Base-by-base conservation (phyloP, 306 rosid species). In the Quillaja saponaria region DNA sequence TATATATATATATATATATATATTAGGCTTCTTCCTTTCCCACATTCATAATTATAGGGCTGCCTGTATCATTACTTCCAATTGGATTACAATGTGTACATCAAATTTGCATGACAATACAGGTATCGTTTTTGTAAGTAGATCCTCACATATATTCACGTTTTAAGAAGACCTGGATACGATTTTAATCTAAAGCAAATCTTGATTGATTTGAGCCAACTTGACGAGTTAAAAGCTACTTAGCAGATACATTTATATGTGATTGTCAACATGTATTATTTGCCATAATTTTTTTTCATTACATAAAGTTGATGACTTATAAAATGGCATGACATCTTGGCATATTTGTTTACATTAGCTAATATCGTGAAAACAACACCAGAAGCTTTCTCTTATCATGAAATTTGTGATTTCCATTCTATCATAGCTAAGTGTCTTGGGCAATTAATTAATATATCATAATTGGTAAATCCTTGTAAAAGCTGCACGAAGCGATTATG, bases 401-500 rank as follows among this genome's bases (percentile, higher is more conserved):
- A 58, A 19, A 21, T 47, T 20, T 8, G 25, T 67, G 5, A 25
- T 62, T 57, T 57, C 59, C 40, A 39, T 15, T 65, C 66, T 53
- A 34, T 50, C 10, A 17, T 40, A 68, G 47, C 64, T 13, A n/a
- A 44, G 15, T 20, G 28, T 47, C 57, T 10, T 40, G 38, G 33
- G 48, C n/a, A 50, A 58, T 66, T 72, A 69, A 45, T 63, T 78
- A 33, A n/a, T n/a, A n/a, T n/a, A 80, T n/a, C n/a, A n/a, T n/a
- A n/a, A n/a, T n/a, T 77, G 79, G 57, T 54, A 39, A 49, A 64
- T 62, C 16, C 20, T 33, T 78, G 14, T 56, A 55, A 72, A 62
- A 91, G 97, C 85, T 91, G 59, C 97, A 91, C 15, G 97, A 91
- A 76, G 97, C 97, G 75, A 88, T 91, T 52, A 88, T 91, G 97